Base-by-base conservation (phyloP, 805 yeast species). In the Tetrapisispora iriomotensis region DNA sequence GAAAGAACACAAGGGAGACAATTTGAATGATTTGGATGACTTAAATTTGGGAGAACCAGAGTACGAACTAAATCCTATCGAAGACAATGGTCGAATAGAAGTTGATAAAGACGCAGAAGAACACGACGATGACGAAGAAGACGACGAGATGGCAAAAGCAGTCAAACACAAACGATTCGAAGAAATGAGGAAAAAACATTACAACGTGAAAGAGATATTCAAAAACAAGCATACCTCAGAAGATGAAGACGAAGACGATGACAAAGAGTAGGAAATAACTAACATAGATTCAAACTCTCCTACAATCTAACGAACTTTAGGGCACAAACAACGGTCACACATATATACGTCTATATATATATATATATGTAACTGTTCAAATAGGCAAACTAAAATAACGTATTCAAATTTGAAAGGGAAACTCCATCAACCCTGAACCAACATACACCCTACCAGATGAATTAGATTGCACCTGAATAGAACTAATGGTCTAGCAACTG, bases 141-240 rank as follows among this genome's bases (percentile, higher is more conserved):
- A 56, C 23, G 48, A 48, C 23, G 67, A 64, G 22, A 60, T 59
- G 30, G 64, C 71, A 23, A 71, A 77, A 1, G 83, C 72, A 47
- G 81, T 74, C 39, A 77, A 72, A 49, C 90, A 81, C 54, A 69
- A 61, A 43, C 61, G 67, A 44, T 87, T 87, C 52, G 94, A 83
- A 58, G 82, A 80, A 49, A 68, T 77, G 72, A 74, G 95, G 54
- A 85, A 83, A 54, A 65, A 72, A 42, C 95, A 87, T 60, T 86
- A 86, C 58, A 84, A 80, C 51, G 67, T 79, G 29, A 67, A 64
- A 33, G 67, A 66, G 28, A 66, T 66, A 0, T 52, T 70, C 29
- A 60, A 58, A 23, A 48, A 54, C 19, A 50, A 38, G 34, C 40
- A 45, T 9, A 26, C 38, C 12, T 42, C 39, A 8, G 44, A 36